Percentiles rank a stretch among this genome's conserved stretches.
These are phyloP conservation scores for Polygonum maritimum DNA, from an alignment of 148 eudicot genomes.

Conservation along the genomic window DNA sequence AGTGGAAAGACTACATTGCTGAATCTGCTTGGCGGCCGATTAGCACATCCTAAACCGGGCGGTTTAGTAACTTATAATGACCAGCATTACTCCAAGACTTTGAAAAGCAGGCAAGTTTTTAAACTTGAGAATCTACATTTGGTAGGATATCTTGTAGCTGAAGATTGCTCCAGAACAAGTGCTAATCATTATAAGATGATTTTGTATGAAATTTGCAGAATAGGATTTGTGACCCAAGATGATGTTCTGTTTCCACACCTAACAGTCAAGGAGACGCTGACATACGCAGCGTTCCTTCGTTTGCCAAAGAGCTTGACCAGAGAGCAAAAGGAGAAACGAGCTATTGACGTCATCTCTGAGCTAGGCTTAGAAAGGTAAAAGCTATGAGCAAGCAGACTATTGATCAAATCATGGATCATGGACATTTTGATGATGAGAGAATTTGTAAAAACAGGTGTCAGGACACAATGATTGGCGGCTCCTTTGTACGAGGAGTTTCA, in stretches of 20 bases:
- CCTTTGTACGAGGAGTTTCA: conserved; percentile 53
- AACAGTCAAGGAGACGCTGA: conserved; percentile 79
- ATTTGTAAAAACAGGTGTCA: conserved; percentile 21
- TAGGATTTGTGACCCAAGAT: conserved; percentile 95
- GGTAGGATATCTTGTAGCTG: too few relatives aligned
- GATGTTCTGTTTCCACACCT: conserved; percentile 90
- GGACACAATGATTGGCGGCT: conserved; percentile 59
- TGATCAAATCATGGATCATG: not conserved
- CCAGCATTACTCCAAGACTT: conserved; percentile 65
- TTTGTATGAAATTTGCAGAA: conserved; percentile 34
- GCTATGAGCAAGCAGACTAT: not conserved
- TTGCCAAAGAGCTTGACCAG: conserved; percentile 53
- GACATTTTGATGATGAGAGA: not conserved
- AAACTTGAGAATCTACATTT: not conserved
- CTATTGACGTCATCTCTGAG: conserved; percentile 61
- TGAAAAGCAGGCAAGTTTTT: conserved; percentile 53
- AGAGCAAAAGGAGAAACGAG: conserved; percentile 66
- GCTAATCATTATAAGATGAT: not conserved
- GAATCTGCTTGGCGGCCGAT: conserved; percentile 77
- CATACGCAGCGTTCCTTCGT: conserved; percentile 69
- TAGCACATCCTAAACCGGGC: conserved; percentile 18
- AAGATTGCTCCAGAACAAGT: not conserved
- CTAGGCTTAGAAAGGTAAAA: conserved; percentile 62
- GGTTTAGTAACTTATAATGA: conserved; percentile 82
- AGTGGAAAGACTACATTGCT: conserved; percentile 91